Base-by-base conservation (phyloP, 768 basidiomycete species). In the Russula sp. region DNA sequence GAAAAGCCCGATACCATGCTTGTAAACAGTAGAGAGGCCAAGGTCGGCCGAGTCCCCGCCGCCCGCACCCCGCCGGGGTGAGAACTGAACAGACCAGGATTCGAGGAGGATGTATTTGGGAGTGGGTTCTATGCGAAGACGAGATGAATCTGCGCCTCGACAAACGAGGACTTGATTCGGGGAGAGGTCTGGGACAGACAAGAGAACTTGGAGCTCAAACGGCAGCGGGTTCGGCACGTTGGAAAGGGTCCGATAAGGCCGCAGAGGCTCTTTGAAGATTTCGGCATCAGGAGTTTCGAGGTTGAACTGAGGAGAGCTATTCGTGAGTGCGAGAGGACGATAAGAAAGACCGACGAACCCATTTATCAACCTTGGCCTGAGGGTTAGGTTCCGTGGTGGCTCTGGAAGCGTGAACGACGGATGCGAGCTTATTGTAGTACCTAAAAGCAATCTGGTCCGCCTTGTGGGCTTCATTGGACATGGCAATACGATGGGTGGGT, bases 361-460 rank as follows among this genome's bases (percentile, higher is more conserved):
- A 92, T 83, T 89, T 92, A 73, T 93, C 90, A 51, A 82, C 75
- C 78, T 83, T 90, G 44, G 77, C 74, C 65, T 75, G 77, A 36
- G 70, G 67, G 50, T 70, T 65, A n/a, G 72, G 73, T 68, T 82
- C 83, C 57, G 75, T 73, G 49, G 88, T 87, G n/a, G 85, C 79
- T 64, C 91, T 79, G 16, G 90, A 88, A 72, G 89, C 79, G 73
- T 85, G 81, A 68, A 93, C 80, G 69, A 90, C 82, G 71, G 88
- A 85, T 73, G 84, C 84, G 59, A 92, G 84, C 79, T 93, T 93
- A 57, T 86, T 84, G 77, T 90, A 92, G 75, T 90, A 85, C 74
- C 86, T 85, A 75, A 86, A 86, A 55, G 88, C 88, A 71, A 93
- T 92, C 80, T 91, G 89, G 81, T 93, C 90, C 69, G 90, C 88